Percentiles rank a stretch among this genome's conserved stretches.
Conservation (phyloP, 805 yeast genomes). For the Torulaspora indica region DNA sequence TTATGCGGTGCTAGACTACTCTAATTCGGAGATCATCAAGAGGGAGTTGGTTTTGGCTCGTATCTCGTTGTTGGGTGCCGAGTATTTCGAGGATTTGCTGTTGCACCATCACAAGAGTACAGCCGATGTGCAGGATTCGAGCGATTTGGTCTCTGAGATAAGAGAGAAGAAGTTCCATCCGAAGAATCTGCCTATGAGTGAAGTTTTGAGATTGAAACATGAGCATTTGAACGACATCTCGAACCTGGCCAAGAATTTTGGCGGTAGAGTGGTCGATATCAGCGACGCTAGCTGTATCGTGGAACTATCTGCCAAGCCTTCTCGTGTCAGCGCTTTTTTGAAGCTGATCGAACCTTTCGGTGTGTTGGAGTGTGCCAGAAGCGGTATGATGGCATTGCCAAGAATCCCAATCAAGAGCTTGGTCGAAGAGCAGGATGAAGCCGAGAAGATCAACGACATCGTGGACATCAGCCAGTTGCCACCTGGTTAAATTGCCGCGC, state of each 20-base stretch:
- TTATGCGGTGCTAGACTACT: constrained; percentile 93
- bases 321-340: constrained; percentile 79
- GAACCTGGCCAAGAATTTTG: constrained; percentile 76
- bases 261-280: constrained; percentile 89
- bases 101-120: constrained; percentile 58
- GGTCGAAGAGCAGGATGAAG: constrained; percentile 48
- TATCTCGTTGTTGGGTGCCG: constrained; percentile 93
- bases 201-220: constrained; percentile 91
- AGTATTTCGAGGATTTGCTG: constrained; percentile 90
- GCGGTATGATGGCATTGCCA: constrained; percentile 98
- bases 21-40: constrained; percentile 81
- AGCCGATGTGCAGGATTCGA: constrained; percentile 30
- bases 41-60: constrained; percentile 90
- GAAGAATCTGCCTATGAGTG: constrained; percentile 80
- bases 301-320: constrained; percentile 91
- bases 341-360: constrained; percentile 93
- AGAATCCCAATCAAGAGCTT: constrained; percentile 76
- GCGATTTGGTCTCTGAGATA: constrained; percentile 28
- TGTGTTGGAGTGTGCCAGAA: constrained; percentile 89
- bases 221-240: constrained; percentile 81
- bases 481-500: constrained; percentile 66
- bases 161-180: constrained; percentile 66
- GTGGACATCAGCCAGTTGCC: constrained; percentile 90
- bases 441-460: constrained; percentile 49
- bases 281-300: constrained; percentile 91